Conservation (phyloP, 371 early-diverging fungal species). For the Saksenaea vasiformis region DNA sequence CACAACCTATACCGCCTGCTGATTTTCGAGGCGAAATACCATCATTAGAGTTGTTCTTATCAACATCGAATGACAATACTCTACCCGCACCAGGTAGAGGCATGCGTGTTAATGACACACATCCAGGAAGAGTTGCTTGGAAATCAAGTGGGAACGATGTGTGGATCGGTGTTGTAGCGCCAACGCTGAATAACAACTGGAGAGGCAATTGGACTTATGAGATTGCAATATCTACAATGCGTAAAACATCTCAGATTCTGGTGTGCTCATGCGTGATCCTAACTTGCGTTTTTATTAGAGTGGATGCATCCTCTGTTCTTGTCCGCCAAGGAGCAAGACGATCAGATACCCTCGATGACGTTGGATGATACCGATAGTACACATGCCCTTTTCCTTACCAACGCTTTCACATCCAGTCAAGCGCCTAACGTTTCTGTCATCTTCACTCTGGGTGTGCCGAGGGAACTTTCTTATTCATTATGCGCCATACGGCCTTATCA, state of each 20-base stretch:
- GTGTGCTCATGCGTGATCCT: neutral
- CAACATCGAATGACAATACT: constrained; percentile 39
- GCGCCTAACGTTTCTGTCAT: constrained; percentile 49
- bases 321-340: constrained; percentile 16
- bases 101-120: constrained; percentile 21
- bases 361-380: constrained; percentile 60
- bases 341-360: constrained; percentile 30
- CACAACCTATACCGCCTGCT: constrained; percentile 35
- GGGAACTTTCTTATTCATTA: constrained; percentile 42
- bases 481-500: constrained; percentile 49
- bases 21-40: constrained; percentile 31
- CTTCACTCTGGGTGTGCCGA: constrained; percentile 32
- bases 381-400: constrained; percentile 54
- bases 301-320: constrained; percentile 30
- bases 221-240: constrained; percentile 52
- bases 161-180: constrained; percentile 50
- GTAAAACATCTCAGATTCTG: constrained; percentile 27
- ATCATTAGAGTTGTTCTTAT: constrained; percentile 43
- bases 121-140: constrained; percentile 38
- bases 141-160: constrained; percentile 23
- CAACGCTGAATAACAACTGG: constrained; percentile 36
- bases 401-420: constrained; percentile 27
- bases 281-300: constrained; percentile 17
- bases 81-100: constrained; percentile 52
- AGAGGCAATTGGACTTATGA: constrained; percentile 59